Evolutionary conservation across 345 rosid species (phyloP).

Genomic region (Camelina hispida): DNA sequence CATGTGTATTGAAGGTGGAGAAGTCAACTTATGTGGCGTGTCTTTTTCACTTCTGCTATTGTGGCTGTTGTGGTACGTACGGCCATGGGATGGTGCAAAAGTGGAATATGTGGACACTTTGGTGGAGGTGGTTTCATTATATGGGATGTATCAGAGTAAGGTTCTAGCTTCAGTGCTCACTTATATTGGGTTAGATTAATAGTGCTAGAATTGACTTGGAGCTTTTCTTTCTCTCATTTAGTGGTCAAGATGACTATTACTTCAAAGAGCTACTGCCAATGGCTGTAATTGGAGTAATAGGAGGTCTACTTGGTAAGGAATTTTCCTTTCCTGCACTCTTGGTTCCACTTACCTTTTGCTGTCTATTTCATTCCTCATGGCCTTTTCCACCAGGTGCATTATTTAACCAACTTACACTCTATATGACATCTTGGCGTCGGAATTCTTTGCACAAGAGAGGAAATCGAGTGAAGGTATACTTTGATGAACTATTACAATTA

Average conservation of each 20-base stretch:
- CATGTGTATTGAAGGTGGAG: slow-evolving; percentile 80
- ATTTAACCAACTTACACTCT: slow-evolving; percentile 90
- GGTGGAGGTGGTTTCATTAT: slow-evolving; percentile 96
- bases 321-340: slow-evolving; percentile 17
- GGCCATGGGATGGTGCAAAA: slow-evolving; percentile 97
- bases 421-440: slow-evolving; percentile 84
- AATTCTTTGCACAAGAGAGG: slow-evolving; percentile 90
- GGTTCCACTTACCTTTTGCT: slow-evolving; percentile 27
- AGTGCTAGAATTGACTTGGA: slow-evolving; percentile 23
- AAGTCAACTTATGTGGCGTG: slow-evolving; percentile 99
- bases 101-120: slow-evolving; percentile 96
- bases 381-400: slow-evolving; percentile 67
- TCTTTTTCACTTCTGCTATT: slow-evolving; percentile 94
- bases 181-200: neutral
- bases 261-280: slow-evolving; percentile 91
- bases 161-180: slow-evolving; percentile 43
- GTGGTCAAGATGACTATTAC: slow-evolving; percentile 98
- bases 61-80: slow-evolving; percentile 98
- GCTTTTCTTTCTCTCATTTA: slow-evolving; percentile 39
- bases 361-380: slow-evolving; percentile 25
- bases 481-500: neutral
- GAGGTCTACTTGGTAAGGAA: slow-evolving; percentile 84
- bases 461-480: slow-evolving; percentile 74
- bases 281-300: slow-evolving; percentile 94
- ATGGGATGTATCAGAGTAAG: slow-evolving; percentile 95